phyloP scores from a whole-genome alignment of 2,329 filamentous ascomycete species.

The Colletotrichum karsti region DNA sequence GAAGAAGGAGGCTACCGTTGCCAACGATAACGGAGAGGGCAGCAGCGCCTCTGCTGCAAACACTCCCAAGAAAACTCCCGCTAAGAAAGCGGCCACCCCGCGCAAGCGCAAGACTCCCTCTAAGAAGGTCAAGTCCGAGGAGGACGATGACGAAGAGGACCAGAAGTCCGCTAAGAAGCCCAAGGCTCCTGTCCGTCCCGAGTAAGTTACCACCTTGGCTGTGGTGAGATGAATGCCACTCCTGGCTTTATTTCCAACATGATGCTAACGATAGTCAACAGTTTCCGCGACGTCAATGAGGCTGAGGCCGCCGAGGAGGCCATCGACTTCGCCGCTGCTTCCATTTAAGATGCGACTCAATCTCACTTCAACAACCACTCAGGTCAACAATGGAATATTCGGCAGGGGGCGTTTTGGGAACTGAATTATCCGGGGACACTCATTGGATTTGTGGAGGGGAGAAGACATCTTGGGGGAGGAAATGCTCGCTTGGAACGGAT shows the following conservation, averaged over 20 bases:
- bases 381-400: background rate
- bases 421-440: background rate
- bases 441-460: background rate
- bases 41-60: constrained; percentile 24
- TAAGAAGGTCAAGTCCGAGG: constrained; percentile 34
- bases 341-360: background rate
- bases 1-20: constrained; percentile 38
- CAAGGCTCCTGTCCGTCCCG: constrained; percentile 1
- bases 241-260: background rate
- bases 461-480: background rate
- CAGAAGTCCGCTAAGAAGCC: constrained; percentile 33
- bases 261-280: background rate
- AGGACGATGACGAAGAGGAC: constrained; percentile 35
- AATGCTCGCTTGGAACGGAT: background rate
- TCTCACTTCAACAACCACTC: background rate
- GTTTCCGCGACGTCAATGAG: background rate
- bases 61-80: constrained; percentile 24
- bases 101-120: constrained; percentile 39
- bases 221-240: background rate
- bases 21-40: constrained; percentile 26
- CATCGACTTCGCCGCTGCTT: background rate
- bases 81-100: constrained; percentile 30
- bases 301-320: background rate
- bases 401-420: background rate
- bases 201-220: background rate